Base-by-base conservation (phyloP, 768 basidiomycete species). In the Hirschioporus abietinus region DNA sequence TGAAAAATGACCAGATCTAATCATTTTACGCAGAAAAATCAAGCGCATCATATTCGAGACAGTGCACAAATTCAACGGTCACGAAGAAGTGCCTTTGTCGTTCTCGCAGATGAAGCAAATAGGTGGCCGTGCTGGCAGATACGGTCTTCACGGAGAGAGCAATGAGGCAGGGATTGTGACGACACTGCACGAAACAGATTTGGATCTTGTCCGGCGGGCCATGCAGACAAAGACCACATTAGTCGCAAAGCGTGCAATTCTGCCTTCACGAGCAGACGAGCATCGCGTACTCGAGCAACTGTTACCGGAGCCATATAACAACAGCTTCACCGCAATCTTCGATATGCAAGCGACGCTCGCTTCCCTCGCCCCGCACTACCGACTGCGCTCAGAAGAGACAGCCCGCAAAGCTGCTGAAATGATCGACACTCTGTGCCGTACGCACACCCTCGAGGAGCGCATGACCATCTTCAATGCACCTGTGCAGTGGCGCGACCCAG, bases 61-160 rank as follows among this genome's bases (percentile, higher is more conserved):
- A 0, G 78, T 94, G 23, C 70, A 74, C 57, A 97, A 98, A 74
- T 91, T 76, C 69, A 81, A 90, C 66, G 89, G 89, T 20, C 72
- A 70, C 20, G 73, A 77, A 67, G 68, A 24, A 9, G 71, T 78
- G 4, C 75, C 76, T 0, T 80, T 99, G 6, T 86, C 91, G 0
- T 75, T 83, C 3, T 92, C 95, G 0, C 88, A 91, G 70, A 85
- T 93, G 74, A 97, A 97, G 75, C 96, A 98, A 75, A 97, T 99
- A 61, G 95, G 91, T 0, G 95, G 96, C 7, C 86, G 96, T 57
- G 96, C 96, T 0, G 96, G 96, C 15, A 90, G 96, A 1, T 99
- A 86, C 74, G 92, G 93, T 1, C 75, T 91, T 58, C 87, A 89
- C 68, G 78, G 73, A 25, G 73, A 72, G 35, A 78, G 80, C 52